These are phyloP conservation scores for Pleurotus ostreatus DNA, from an alignment of 768 basidiomycete species.

Conservation along the genomic window DNA sequence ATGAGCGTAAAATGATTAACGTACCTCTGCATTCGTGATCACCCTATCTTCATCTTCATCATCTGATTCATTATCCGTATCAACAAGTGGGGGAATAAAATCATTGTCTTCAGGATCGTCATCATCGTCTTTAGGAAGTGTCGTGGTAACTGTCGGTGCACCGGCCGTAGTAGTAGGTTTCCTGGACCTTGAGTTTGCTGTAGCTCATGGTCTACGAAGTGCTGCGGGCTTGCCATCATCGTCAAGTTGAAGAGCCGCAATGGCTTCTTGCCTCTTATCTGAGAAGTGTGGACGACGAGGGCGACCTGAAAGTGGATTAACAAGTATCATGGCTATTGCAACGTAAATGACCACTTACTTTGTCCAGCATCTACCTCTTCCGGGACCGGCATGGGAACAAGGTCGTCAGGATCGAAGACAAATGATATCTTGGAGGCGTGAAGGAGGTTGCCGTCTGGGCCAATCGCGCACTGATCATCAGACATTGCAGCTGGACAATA, in stretches of 20 bases:
- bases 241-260: background rate
- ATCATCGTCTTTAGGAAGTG: background rate
- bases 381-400: slow-evolving; percentile 1
- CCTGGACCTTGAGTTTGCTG: background rate
- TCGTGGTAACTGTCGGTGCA: background rate
- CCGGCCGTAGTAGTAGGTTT: background rate
- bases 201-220: background rate
- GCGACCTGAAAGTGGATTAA: background rate
- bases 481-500: background rate
- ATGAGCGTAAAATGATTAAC: background rate
- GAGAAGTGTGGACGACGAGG: background rate
- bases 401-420: slow-evolving; percentile 8
- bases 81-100: background rate
- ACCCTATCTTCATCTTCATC: background rate
- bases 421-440: slow-evolving; percentile 8
- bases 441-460: slow-evolving; percentile 9
- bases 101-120: background rate
- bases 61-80: background rate
- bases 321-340: background rate
- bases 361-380: background rate
- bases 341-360: background rate
- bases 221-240: background rate
- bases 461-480: slow-evolving; percentile 11
- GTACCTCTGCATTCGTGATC: background rate
- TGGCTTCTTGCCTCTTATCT: background rate